Evolutionary conservation across 1,139 yeast species (phyloP), one percentile per base, ranked within the genome.

Genomic region (Candida dubliniensis): DNA sequence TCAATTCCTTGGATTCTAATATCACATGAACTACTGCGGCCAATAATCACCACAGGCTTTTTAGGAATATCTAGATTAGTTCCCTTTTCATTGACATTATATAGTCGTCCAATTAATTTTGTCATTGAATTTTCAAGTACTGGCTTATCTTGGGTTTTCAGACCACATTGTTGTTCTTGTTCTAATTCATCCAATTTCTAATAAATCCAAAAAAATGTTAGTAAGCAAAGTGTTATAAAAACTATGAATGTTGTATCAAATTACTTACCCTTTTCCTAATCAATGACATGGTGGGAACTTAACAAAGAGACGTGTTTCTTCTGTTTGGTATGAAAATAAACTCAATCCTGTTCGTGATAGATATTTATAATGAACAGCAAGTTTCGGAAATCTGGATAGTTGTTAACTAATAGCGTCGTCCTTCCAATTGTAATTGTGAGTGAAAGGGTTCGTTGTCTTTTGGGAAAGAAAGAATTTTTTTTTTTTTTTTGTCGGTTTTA

Each of bases 21-120:
- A 50, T 83, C 87, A 59, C 87, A 81, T 9, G 76, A 65, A 45
- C 82, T 72, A 50, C 89, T 82, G 47, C 93, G 66, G 1, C 93
- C 93, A 9, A 83, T 58, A 1, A 62, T 38, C 1, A 72, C 54
- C 1, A 67, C 59, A 5, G 67, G 65, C 42, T 66, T 68, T 40
- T 66, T 48, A 3, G 72, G 69, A 2, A 74, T 56, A 31, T 55
- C 48, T n/a, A 73, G 55, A 46, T 69, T 74, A 8, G 64, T 60
- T 38, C 57, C 60, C 33, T 56, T 59, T n/a, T 58, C 54, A 26
- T 60, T 57, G 10, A 66, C 60, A 43, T 64, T 66, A 52, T 66
- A 71, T 38, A 74, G 60, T 41, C 62, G 65, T n/a, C 68, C 70
- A 3, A 66, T 54, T 12, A 41, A 51, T 23, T 55, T 58, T 23